Evolutionary conservation across 108 stramenopile species (phyloP).

Genomic region (Pseudonitzschia delicatissima): DNA sequence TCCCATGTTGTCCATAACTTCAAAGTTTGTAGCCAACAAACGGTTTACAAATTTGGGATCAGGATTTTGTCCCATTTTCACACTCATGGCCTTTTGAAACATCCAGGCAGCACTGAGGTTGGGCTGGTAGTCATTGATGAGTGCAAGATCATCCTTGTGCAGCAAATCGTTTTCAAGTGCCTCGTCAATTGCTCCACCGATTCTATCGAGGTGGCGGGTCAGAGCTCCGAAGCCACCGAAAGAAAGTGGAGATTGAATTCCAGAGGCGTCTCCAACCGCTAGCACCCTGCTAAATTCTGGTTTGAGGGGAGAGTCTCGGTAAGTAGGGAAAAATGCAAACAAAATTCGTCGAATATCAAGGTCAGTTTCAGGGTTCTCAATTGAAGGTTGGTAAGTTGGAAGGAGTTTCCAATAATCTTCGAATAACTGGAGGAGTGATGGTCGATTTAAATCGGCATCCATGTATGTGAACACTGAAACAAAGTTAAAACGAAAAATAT

Average conservation of each 20-base stretch:
- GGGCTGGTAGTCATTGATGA: constrained; percentile 92
- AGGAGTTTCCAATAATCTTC: constrained; percentile 93
- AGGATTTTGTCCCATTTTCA: constrained; percentile 70
- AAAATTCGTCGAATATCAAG: constrained; percentile 84
- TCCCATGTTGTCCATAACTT: constrained; percentile 85
- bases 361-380: constrained; percentile 64
- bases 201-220: constrained; percentile 83
- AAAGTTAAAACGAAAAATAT: background rate
- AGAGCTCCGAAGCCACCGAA: constrained; percentile 97
- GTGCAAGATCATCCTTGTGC: constrained; percentile 76
- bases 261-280: constrained; percentile 87
- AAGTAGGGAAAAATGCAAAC: constrained; percentile 94
- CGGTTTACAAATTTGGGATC: constrained; percentile 87
- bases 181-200: constrained; percentile 75
- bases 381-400: constrained; percentile 81
- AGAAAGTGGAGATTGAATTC: constrained; percentile 91
- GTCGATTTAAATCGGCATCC: constrained; percentile 82
- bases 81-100: constrained; percentile 87
- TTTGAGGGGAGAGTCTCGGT: constrained; percentile 87
- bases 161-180: constrained; percentile 79
- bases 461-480: constrained; percentile 60
- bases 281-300: constrained; percentile 76
- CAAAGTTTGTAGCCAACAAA: constrained; percentile 83
- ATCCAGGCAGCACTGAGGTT: constrained; percentile 94
- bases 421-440: constrained; percentile 68